These are phyloP conservation scores for Didymella pomorum DNA, from an alignment of 2,329 filamentous ascomycete genomes.

Conservation along the genomic window DNA sequence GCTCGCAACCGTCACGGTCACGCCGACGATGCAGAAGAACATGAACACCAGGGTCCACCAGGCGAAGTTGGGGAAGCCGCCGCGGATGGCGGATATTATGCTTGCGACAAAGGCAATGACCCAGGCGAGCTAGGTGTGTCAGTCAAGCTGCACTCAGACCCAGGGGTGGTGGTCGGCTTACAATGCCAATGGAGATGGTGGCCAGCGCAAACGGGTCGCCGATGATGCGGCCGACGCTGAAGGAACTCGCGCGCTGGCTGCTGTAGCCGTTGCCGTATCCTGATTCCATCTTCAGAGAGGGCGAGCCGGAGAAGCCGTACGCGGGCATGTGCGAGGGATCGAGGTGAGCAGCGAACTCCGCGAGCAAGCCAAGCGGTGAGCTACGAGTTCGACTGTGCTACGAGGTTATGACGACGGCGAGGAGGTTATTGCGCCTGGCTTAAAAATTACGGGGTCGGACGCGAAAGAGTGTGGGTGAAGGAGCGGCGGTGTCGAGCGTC, in stretches of 20 bases:
- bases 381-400: no score
- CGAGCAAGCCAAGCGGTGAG: no score
- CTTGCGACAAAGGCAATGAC: slow-evolving; percentile 88
- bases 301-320: slow-evolving; percentile 76
- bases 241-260: slow-evolving; percentile 53
- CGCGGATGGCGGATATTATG: slow-evolving; percentile 71
- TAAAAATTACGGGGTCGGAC: not conserved
- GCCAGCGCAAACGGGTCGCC: slow-evolving; percentile 96
- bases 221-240: slow-evolving; percentile 87
- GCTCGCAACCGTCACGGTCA: slow-evolving; percentile 83
- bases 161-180: no score
- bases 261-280: slow-evolving; percentile 56
- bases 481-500: slow-evolving; percentile 16
- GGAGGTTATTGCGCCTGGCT: no score
- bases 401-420: no score
- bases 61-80: slow-evolving; percentile 79
- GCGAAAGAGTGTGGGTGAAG: slow-evolving; percentile 8
- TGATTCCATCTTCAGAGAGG: slow-evolving; percentile 84
- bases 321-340: slow-evolving; percentile 66
- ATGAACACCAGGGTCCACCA: slow-evolving; percentile 94
- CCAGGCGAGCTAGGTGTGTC: slow-evolving; percentile 81
- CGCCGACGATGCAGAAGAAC: slow-evolving; percentile 80
- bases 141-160: slow-evolving; percentile 39
- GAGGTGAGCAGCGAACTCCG: no score
- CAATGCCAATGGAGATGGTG: slow-evolving; percentile 88